Conservation (phyloP, 2,329 filamentous ascomycete species). For the Aspergillus neotritici region DNA sequence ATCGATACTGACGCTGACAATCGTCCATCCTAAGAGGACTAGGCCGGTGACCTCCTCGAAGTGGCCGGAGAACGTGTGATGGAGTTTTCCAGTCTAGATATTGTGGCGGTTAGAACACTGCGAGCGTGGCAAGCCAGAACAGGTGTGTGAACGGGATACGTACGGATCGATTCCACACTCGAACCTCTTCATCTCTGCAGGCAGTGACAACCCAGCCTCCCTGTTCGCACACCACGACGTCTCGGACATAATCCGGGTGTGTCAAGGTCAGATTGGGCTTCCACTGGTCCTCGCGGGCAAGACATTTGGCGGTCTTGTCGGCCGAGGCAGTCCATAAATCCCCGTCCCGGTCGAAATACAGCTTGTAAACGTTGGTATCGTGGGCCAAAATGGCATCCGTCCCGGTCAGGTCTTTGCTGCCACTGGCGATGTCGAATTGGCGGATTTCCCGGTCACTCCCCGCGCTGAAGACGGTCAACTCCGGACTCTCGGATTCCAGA, state of each 20-base stretch:
- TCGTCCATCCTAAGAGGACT: conserved; percentile 51
- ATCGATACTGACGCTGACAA: conserved; percentile 85
- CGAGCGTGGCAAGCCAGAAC: not conserved
- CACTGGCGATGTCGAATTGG: conserved; percentile 46
- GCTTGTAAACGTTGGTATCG: conserved; percentile 81
- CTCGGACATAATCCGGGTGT: conserved; percentile 87
- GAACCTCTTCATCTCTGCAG: conserved; percentile 84
- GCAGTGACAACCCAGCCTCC: conserved; percentile 79
- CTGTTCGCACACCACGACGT: conserved; percentile 63
- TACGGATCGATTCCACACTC: conserved; percentile 71
- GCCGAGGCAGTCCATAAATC: conserved; percentile 92
- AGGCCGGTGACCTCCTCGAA: conserved; percentile 89
- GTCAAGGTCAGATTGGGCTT: conserved; percentile 63
- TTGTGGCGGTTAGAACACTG: conserved; percentile 23
- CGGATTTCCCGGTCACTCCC: conserved; percentile 76
- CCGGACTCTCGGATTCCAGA: conserved; percentile 35
- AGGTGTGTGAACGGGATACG: conserved; percentile 13
- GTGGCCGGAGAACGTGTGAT: conserved; percentile 73
- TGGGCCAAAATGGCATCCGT: conserved; percentile 66
- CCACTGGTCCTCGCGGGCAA: conserved; percentile 65
- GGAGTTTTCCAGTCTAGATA: conserved; percentile 59
- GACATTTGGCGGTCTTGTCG: conserved; percentile 79
- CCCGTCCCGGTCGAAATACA: conserved; percentile 65
- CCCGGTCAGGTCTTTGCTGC: conserved; percentile 47
- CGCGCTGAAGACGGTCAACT: conserved; percentile 65